Base-by-base conservation (phyloP, 495 filamentous ascomycete species). In the Pyrenula aspistea region DNA sequence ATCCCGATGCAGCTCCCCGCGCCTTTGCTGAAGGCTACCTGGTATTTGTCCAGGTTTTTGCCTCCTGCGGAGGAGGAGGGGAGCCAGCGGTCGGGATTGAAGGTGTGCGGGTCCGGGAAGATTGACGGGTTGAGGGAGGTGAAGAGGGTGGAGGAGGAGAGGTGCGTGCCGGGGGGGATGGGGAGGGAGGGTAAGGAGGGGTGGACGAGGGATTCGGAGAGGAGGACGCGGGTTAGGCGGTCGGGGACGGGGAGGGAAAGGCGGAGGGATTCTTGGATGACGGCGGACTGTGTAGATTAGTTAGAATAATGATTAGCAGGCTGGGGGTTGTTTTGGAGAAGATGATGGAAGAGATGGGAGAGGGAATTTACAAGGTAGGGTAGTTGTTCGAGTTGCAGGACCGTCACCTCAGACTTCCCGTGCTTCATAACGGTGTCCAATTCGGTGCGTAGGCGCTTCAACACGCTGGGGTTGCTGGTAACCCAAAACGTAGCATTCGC, bases 71-170 rank as follows among this genome's bases (percentile, higher is more conserved):
- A 49, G 3, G 66, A 63, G 4, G 60, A 56, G n/a, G n/a, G n/a
- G 22, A 79, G 61, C 76, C 77, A 84, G 22, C 80, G 71, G 20
- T 77, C 71, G 0, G 81, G 80, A 12, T 67, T 56, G 59, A 77
- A 81, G 12, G 57, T 62, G 2, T 72, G 59, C 0, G 77, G 70
- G 1, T 76, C 60, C 0, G 77, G 75, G 57, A 79, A 82, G 11
- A 80, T 54, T 2, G 59, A 62, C 24, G 73, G 58, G 57, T 80
- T 65, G 53, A 67, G 69, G 59, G 80, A 77, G 10, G 77, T 66
- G 56, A 75, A 70, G 59, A 71, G 73, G 11, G 69, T 65, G 8
- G 72, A 72, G 64, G 75, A 76, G 53, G 73, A 73, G 25, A 82
- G 67, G 0, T 77, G 70, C 0, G 72, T 76, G 2, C 57, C 67